Evolutionary conservation across 2,329 filamentous ascomycete genomes (phyloP).

Genomic region (Nothopassalora personata): DNA sequence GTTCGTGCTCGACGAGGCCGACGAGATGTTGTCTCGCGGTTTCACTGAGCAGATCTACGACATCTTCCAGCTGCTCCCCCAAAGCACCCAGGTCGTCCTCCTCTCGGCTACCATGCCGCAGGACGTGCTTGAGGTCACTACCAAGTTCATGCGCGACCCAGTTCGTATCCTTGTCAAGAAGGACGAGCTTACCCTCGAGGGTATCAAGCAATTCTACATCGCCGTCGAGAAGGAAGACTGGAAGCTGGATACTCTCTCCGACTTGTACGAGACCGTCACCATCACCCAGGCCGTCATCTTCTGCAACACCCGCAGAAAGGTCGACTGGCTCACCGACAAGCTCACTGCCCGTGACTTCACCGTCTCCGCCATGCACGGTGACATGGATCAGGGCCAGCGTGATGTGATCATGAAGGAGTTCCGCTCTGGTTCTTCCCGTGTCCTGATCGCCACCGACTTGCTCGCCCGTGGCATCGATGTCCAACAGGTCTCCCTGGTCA

Average conservation of each 20-base stretch:
- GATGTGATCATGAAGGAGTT: constrained; percentile 99
- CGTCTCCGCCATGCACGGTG: constrained; percentile 98
- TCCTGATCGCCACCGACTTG: constrained; percentile 95
- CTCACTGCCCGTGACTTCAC: constrained; percentile 96
- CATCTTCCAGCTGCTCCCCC: constrained; percentile 97
- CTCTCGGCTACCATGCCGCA: constrained; percentile 98
- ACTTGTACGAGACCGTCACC: constrained; percentile 98
- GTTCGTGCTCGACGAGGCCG: constrained; percentile 98
- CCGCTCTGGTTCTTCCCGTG: constrained; percentile 96
- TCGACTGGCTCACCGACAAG: constrained; percentile 99
- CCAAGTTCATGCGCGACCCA: constrained; percentile 99
- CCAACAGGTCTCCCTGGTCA: constrained; percentile 98
- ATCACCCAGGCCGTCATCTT: constrained; percentile 99
- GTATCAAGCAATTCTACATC: constrained; percentile 99
- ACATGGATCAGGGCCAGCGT: constrained; percentile 97
- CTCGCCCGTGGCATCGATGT: constrained; percentile 99
- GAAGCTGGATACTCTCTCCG: constrained; percentile 98
- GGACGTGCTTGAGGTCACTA: constrained; percentile 98
- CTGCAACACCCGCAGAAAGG: constrained; percentile 99
- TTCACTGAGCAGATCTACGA: constrained; percentile 99
- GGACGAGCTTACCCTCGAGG: constrained; percentile 97
- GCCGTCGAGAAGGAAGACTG: constrained; percentile 99
- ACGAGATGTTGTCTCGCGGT: constrained; percentile 98
- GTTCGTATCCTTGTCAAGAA: constrained; percentile 99
- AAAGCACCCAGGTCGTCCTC: constrained; percentile 96